These are phyloP conservation scores for Alliaria petiolata DNA, from an alignment of 345 rosid species.

Conservation along the genomic window DNA sequence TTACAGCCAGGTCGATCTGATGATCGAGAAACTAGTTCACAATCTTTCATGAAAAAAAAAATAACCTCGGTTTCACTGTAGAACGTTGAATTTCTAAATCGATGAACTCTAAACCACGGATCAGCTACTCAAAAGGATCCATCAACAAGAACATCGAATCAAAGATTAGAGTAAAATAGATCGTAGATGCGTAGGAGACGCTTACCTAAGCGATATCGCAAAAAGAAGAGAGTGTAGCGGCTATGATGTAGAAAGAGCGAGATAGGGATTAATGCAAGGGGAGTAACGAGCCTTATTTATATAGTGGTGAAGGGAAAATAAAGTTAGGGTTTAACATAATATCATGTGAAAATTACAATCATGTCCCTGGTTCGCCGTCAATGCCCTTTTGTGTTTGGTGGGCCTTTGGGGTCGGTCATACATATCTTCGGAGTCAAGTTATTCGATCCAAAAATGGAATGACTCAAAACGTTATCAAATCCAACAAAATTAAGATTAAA, in stretches of 20 bases:
- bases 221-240: not conserved
- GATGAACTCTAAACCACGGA: not conserved
- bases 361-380: not conserved
- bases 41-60: not conserved
- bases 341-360: not conserved
- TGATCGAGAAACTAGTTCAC: not conserved
- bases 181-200: no score
- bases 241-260: not conserved
- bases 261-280: not conserved
- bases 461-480: no score
- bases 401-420: not conserved
- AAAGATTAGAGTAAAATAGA: no score
- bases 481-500: no score
- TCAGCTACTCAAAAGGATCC: not conserved
- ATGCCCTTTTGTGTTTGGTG: not conserved
- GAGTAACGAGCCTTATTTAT: not conserved
- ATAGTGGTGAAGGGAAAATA: not conserved
- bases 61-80: not conserved
- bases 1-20: not conserved
- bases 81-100: not conserved
- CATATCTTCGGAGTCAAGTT: not conserved
- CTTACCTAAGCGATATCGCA: no score
- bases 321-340: constrained; percentile 2
- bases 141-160: not conserved
- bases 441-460: not conserved